These are phyloP conservation scores for Colletotrichum sp. DNA, from an alignment of 2,329 filamentous ascomycete species.

Conservation along the genomic window DNA sequence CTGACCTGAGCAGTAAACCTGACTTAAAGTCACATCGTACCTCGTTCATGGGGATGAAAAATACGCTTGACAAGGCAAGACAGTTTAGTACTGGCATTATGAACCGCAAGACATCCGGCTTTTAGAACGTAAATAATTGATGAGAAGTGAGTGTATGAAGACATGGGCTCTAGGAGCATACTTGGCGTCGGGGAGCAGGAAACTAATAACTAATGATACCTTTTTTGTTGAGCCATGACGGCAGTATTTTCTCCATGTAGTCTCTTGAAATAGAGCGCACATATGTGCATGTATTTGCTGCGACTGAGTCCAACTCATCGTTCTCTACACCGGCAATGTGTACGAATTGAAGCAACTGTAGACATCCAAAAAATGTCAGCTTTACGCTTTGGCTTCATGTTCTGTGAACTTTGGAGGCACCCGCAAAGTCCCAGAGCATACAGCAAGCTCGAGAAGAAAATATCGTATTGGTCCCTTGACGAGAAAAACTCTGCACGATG, in stretches of 20 bases:
- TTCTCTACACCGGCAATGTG: neutral
- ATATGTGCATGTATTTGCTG: neutral
- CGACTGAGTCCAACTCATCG: neutral
- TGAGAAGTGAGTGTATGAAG: neutral
- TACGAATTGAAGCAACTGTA: neutral
- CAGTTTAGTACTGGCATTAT: slow-evolving; percentile 18
- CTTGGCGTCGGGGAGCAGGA: neutral
- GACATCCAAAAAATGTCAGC: neutral
- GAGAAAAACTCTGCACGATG: neutral
- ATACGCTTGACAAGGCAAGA: slow-evolving; percentile 17
- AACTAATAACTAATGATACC: neutral
- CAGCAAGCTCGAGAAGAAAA: neutral
- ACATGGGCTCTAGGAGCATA: neutral
- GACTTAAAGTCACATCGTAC: slow-evolving; percentile 12
- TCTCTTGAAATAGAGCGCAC: neutral
- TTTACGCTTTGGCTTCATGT: neutral
- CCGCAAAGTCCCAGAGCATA: neutral
- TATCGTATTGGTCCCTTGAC: neutral
- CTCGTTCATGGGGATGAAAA: slow-evolving; percentile 20
- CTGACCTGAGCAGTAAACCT: neutral
- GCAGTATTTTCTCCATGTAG: neutral
- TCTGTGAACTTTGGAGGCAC: neutral
- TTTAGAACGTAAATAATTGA: neutral
- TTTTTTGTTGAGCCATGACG: neutral
- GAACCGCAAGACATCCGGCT: slow-evolving; percentile 17